Evolutionary conservation across 1,139 yeast species (phyloP).

Genomic region (Yamadazyma siamensis): DNA sequence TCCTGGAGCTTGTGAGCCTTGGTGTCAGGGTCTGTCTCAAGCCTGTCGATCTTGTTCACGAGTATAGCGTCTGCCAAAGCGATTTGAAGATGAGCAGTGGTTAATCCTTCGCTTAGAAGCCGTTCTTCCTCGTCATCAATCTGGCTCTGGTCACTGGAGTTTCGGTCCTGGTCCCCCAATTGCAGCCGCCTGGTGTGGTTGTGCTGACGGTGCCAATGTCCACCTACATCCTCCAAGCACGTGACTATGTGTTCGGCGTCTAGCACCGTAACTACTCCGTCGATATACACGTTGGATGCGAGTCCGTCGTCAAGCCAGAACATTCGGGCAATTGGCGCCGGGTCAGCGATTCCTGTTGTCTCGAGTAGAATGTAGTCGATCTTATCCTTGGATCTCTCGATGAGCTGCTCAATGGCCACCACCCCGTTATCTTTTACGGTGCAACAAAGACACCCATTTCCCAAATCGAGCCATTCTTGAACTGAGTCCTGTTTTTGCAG

Average conservation of each 20-base stretch:
- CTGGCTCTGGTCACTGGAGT: slow-evolving; percentile 21
- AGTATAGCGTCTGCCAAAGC: slow-evolving; percentile 84
- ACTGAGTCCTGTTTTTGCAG: slow-evolving; percentile 49
- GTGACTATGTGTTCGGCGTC: slow-evolving; percentile 69
- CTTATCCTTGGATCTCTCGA: slow-evolving; percentile 64
- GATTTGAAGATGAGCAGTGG: slow-evolving; percentile 86
- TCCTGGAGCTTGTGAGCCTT: slow-evolving; percentile 17
- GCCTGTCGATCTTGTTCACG: slow-evolving; percentile 70
- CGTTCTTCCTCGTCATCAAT: slow-evolving; percentile 35
- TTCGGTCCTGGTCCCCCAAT: slow-evolving; percentile 6
- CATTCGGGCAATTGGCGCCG: slow-evolving; percentile 95
- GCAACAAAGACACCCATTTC: slow-evolving; percentile 95
- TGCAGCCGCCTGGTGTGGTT: slow-evolving; percentile 25
- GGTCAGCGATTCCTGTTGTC: slow-evolving; percentile 98
- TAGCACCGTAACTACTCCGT: slow-evolving; percentile 89
- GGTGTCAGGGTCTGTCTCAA: slow-evolving; percentile 17
- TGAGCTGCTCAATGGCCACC: slow-evolving; percentile 84
- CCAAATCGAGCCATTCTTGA: slow-evolving; percentile 94
- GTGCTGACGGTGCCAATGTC: slow-evolving; percentile 48
- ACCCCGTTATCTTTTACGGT: slow-evolving; percentile 95
- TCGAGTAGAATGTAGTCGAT: slow-evolving; percentile 89
- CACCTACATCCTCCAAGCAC: slow-evolving; percentile 70
- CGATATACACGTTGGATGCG: slow-evolving; percentile 79
- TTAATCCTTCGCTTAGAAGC: slow-evolving; percentile 45
- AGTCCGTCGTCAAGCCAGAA: slow-evolving; percentile 95